Base-by-base conservation (phyloP, 352 stramenopile species). In the Saprolegnia parasitica region DNA sequence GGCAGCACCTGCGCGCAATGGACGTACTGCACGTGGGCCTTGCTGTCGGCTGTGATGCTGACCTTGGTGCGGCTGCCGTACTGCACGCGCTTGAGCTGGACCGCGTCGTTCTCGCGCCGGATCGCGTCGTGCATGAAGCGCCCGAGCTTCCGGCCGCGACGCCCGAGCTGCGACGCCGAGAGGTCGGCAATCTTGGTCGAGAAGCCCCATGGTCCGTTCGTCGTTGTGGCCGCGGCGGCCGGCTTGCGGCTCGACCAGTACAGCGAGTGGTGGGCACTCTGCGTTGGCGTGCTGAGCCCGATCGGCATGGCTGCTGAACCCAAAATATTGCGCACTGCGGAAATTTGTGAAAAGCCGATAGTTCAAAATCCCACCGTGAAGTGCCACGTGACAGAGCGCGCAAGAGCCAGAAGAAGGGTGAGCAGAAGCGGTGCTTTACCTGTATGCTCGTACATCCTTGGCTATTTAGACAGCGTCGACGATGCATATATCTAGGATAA, bases 41-140 rank as follows among this genome's bases (percentile, higher is more conserved):
- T 58, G n/a, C 39, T 13, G 35, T 68, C 62, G 16, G 29, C 40
- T 32, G 50, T 49, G 62, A 37, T 58, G 32, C 50, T 54, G 16
- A 42, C 18, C 26, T 32, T 62, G 32, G 16, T 16, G 26, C 32
- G 18, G 15, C 47, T 68, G 21, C 62, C 62, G 13, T 24, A 57
- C 32, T 58, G 32, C 13, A 68, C 13, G 6, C 62, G 40, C 50
- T 68, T 23, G 16, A 68, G 46, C 23, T 68, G 47, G 39, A 57
- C 21, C n/a, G 50, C 62, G 11, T 56, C 62, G 45, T 68, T 68
- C 21, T 57, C 15, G 23, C 32, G 32, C 5, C 10, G 16, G n/a
- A 68, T 68, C 10, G 62, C 35, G 2, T 8, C n/a, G 3, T 62
- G 32, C 62, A 68, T 68, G 40, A 42, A 58, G 8, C 26, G 24